These are phyloP conservation scores for Amorphotheca resinae DNA, from an alignment of 495 filamentous ascomycete genomes.

Conservation along the genomic window DNA sequence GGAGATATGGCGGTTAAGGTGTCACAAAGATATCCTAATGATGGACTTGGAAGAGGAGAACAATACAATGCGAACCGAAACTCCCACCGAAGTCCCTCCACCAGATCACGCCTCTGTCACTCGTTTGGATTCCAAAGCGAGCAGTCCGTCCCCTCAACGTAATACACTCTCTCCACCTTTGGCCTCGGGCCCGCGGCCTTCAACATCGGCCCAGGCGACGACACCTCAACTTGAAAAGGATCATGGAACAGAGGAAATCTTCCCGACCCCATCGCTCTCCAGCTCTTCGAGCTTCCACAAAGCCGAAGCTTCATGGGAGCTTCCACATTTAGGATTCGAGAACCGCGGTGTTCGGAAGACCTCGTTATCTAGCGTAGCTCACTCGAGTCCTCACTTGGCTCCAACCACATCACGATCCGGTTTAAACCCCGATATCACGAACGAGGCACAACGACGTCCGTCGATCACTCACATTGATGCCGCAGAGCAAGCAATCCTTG, in stretches of 20 bases:
- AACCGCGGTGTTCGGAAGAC: constrained; percentile 20
- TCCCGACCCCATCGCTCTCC: constrained; percentile 17
- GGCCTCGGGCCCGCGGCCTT: constrained; percentile 16
- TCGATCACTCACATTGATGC: constrained; percentile 28
- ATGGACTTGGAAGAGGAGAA: constrained; percentile 74
- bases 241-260: constrained; percentile 18
- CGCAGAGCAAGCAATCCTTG: constrained; percentile 36
- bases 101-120: constrained; percentile 12
- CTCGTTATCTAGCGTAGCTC: constrained; percentile 11
- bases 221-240: constrained; percentile 16
- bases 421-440: constrained; percentile 15
- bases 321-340: constrained; percentile 31
- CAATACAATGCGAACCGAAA: constrained; percentile 7
- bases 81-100: constrained; percentile 1
- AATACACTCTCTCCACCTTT: constrained; percentile 21
- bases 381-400: constrained; percentile 16
- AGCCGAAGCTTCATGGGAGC: constrained; percentile 37
- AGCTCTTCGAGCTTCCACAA: constrained; percentile 33
- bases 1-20: constrained; percentile 85
- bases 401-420: constrained; percentile 11
- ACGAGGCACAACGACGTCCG: constrained; percentile 13
- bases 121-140: constrained; percentile 17
- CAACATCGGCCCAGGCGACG: constrained; percentile 12
- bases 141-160: constrained; percentile 21
- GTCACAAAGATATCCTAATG: constrained; percentile 76